These are phyloP conservation scores for Myotisia sp. DNA, from an alignment of 2,329 filamentous ascomycete species.

Conservation along the genomic window DNA sequence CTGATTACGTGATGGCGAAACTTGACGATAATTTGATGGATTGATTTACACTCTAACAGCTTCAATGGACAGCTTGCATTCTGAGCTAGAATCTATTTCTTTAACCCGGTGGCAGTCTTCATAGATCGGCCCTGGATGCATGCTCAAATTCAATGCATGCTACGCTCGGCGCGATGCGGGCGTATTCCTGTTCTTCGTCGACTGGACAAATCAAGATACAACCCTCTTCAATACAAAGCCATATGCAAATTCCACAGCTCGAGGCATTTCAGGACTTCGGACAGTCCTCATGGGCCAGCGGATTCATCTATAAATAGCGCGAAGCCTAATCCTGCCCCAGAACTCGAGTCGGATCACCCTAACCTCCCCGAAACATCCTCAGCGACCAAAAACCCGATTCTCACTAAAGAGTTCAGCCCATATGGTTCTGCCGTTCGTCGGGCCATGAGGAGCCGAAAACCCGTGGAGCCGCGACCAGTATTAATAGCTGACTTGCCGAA, in stretches of 20 bases:
- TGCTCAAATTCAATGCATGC: slow-evolving; percentile 27
- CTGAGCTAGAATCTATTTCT: no score
- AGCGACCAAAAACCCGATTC: slow-evolving; percentile 9
- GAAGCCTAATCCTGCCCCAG: not conserved
- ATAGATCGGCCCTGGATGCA: slow-evolving; percentile 12
- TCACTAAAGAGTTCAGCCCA: slow-evolving; percentile 18
- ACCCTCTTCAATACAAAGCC: slow-evolving; percentile 22
- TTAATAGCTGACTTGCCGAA: slow-evolving; percentile 20
- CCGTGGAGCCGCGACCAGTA: slow-evolving; percentile 13
- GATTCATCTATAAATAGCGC: slow-evolving; percentile 1
- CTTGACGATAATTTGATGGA: no score
- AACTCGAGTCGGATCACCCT: no score
- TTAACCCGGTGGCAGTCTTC: slow-evolving; percentile 10
- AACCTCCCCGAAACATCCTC: no score
- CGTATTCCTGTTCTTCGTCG: no score
- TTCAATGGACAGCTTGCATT: no score
- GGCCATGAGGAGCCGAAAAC: slow-evolving; percentile 23
- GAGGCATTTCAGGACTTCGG: not conserved
- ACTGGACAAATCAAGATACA: slow-evolving; percentile 22
- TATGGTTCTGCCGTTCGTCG: slow-evolving; percentile 29
- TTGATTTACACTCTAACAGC: no score
- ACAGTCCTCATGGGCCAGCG: not conserved
- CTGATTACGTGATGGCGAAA: no score
- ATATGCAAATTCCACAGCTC: slow-evolving; percentile 4
- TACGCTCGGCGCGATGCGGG: slow-evolving; percentile 18